Base-by-base conservation (phyloP, 164 flowering plant genomes). In the Nymphaea thermarum region DNA sequence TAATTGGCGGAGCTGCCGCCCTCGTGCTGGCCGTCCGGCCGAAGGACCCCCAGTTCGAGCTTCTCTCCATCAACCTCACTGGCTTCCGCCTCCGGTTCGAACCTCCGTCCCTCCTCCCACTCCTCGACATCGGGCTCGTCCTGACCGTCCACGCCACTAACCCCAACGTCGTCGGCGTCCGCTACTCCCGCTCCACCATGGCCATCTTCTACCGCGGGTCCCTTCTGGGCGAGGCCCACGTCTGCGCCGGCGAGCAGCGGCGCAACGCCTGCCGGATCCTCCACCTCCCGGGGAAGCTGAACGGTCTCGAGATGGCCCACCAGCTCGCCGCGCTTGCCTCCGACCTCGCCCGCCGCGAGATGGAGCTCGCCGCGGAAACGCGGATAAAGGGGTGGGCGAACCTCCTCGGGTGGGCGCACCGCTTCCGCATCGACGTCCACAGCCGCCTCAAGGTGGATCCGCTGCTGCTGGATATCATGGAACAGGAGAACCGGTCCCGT, bases 131-230 rank as follows among this genome's bases (percentile, higher is more conserved):
- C 43, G 95, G 89, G 60, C 73, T 89, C 8, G 69, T 82, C 82
- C 87, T 93, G 60, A 87, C 90, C 80, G 89, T 93, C 68, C 96
- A 91, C 84, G 86, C 82, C 77, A 79, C 85, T 71, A 93, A 91
- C 83, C 97, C 98, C 60, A 93, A 93, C 89, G 65, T 83, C 75
- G 83, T 76, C 4, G 81, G 91, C 74, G 69, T 87, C 80, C 60
- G 72, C 25, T 91, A 89, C 88, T 76, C 88, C 66, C 75, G 94
- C 45, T 77, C 97, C 77, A 64, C 80, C 64, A 81, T 93, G 87
- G 84, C 90, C 64, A 87, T 93, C 77, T 84, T 71, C 84, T 93
- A 89, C 82, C 78, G 81, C 70, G 96, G 90, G 36, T 72, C 82
- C 3, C 77, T 83, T 59, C 89, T 93, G 65, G 97, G 96, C 17